These are phyloP conservation scores for Hypoxylon cercidicola DNA, from an alignment of 495 filamentous ascomycete genomes.

Conservation along the genomic window DNA sequence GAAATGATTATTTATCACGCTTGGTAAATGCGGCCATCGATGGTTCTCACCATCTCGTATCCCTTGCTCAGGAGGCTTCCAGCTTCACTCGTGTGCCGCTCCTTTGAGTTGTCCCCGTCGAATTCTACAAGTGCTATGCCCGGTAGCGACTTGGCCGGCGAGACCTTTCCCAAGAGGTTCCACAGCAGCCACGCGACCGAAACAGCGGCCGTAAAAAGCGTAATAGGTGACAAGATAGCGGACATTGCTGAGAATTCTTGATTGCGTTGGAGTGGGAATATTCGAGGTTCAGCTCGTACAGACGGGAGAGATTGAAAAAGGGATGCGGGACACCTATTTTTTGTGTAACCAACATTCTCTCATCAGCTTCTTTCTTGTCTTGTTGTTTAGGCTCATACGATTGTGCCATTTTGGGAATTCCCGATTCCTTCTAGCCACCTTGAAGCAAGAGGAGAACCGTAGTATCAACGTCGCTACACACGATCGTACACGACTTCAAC, in stretches of 20 bases:
- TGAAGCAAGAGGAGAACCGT: too few species aligned
- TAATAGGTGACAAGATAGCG: slow-evolving; percentile 1
- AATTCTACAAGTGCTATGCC: slow-evolving; percentile 20
- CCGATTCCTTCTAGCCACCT: too few species aligned
- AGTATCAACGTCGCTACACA: too few species aligned
- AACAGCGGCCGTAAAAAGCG: neutral
- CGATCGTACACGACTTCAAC: too few species aligned
- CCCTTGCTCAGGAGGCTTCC: slow-evolving; percentile 14
- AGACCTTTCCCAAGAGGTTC: slow-evolving; percentile 16
- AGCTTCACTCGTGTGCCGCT: slow-evolving; percentile 7
- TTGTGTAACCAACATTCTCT: neutral
- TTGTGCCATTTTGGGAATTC: too few species aligned
- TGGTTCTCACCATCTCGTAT: slow-evolving; percentile 12
- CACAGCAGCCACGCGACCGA: slow-evolving; percentile 10
- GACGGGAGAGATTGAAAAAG: neutral
- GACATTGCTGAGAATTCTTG: neutral
- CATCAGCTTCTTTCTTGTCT: too few species aligned
- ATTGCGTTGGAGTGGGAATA: neutral
- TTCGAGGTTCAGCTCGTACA: neutral
- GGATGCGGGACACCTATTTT: neutral
- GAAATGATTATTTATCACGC: slow-evolving; percentile 11
- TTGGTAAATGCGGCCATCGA: neutral
- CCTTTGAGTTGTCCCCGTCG: slow-evolving; percentile 15
- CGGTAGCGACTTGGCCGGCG: slow-evolving; percentile 13
- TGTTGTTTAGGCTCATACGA: too few species aligned